phyloP scores from a whole-genome alignment of 1,284 basidiomycete genomes.

The Acaromyces ingoldii region DNA sequence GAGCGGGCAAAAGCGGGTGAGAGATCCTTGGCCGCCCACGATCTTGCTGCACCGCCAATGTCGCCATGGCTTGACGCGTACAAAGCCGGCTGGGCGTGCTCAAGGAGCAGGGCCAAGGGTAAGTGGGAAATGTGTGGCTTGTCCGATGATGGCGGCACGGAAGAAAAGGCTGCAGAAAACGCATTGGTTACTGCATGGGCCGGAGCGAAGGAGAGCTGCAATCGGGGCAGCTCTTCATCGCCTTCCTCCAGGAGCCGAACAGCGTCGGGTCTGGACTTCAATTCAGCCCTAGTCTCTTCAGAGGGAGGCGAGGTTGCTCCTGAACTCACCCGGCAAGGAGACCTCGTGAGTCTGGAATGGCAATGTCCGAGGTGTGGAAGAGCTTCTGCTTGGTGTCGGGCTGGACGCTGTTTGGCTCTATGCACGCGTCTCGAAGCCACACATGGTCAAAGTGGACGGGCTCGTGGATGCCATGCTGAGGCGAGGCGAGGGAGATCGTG shows the following conservation, averaged over 20 bases:
- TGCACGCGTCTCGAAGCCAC: constrained; percentile 61
- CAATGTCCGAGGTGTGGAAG: constrained; percentile 60
- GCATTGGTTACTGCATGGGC: constrained; percentile 32
- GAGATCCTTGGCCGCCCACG: constrained; percentile 41
- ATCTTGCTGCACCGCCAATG: constrained; percentile 23
- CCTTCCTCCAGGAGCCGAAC: not conserved
- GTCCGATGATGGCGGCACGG: constrained; percentile 2
- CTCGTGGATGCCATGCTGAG: constrained; percentile 20
- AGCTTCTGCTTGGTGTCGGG: constrained; percentile 72
- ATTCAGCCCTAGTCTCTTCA: not conserved
- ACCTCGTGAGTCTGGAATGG: constrained; percentile 54
- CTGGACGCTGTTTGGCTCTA: constrained; percentile 61
- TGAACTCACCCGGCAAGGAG: not conserved
- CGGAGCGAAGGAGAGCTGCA: constrained; percentile 22
- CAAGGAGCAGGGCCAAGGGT: constrained; percentile 49
- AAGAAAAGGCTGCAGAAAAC: constrained; percentile 29
- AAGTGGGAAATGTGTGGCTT: constrained; percentile 48
- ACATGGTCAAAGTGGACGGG: constrained; percentile 40
- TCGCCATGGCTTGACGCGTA: constrained; percentile 41
- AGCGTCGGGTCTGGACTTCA: too few relatives aligned
- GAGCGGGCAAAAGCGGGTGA: not conserved
- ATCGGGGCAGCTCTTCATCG: constrained; percentile 13
- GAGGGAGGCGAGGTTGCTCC: not conserved
- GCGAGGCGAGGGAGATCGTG: constrained; percentile 46
- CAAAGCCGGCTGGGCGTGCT: constrained; percentile 55